These are phyloP conservation scores for Zea luxurians DNA, from an alignment of 176 grass and related monocot species.

Conservation along the genomic window DNA sequence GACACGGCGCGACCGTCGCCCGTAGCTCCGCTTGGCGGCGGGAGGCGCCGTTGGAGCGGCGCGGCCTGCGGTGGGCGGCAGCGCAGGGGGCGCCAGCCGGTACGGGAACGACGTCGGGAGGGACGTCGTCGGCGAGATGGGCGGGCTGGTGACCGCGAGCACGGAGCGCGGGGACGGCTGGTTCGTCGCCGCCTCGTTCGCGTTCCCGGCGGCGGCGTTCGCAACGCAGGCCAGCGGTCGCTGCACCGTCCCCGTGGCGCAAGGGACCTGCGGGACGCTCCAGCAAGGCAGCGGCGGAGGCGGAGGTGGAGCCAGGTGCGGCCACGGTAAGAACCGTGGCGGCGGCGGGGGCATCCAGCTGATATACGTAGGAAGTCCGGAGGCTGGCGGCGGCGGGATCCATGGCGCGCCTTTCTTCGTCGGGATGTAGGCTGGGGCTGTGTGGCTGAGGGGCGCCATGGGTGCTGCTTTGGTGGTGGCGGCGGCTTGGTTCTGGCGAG, in stretches of 20 bases:
- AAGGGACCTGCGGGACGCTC: too few relatives aligned
- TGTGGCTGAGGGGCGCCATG: background rate
- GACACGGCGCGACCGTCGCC: too few relatives aligned
- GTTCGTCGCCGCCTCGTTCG: background rate
- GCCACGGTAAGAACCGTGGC: background rate
- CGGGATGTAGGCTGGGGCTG: background rate
- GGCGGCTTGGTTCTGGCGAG: too few relatives aligned
- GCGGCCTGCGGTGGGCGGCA: background rate
- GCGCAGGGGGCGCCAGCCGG: background rate
- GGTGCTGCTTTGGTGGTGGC: too few relatives aligned
- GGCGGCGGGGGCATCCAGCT: background rate
- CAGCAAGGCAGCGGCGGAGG: background rate
- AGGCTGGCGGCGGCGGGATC: too few relatives aligned
- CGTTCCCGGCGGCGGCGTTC: background rate
- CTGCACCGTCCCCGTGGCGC: background rate
- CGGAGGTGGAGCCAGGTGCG: background rate
- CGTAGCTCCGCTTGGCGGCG: background rate
- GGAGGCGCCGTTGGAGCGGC: background rate
- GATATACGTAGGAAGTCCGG: background rate
- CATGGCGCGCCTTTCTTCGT: background rate
- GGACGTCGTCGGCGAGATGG: background rate
- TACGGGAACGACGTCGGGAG: background rate
- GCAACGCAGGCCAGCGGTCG: background rate
- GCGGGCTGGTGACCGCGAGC: background rate
- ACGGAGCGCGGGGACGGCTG: slow-evolving; percentile 29